Percentiles rank a stretch among this genome's conserved stretches.
phyloP scores from a whole-genome alignment of 2,329 filamentous ascomycete species.

The Orbilia ellipsospora region DNA sequence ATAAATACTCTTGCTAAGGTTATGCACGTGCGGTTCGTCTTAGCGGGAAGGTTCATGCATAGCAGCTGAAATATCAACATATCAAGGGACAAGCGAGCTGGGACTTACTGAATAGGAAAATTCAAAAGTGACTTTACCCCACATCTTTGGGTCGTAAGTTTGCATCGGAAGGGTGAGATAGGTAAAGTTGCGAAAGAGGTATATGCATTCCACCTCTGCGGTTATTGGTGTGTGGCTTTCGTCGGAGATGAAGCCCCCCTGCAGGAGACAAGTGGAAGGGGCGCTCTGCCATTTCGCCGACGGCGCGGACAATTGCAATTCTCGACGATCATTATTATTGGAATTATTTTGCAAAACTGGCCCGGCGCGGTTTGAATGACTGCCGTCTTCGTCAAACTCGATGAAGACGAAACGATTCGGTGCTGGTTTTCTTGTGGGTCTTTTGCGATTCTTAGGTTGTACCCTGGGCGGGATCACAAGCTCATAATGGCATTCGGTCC shows the following conservation, averaged over 20 bases:
- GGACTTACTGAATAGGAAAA: slow-evolving; percentile 21
- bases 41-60: not conserved
- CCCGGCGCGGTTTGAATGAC: not conserved
- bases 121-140: slow-evolving; percentile 41
- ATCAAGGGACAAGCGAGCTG: not conserved
- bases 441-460: slow-evolving; percentile 52
- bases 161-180: slow-evolving; percentile 39
- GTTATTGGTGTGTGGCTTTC: slow-evolving; percentile 7
- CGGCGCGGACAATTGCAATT: too few species aligned
- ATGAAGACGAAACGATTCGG: slow-evolving; percentile 51
- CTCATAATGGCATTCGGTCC: slow-evolving; percentile 48
- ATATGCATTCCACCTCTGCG: slow-evolving; percentile 33
- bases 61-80: not conserved
- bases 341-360: not conserved
- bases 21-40: too few species aligned
- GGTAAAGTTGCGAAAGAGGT: slow-evolving; percentile 42
- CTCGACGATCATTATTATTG: too few species aligned
- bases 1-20: slow-evolving; percentile 26
- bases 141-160: slow-evolving; percentile 13
- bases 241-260: slow-evolving; percentile 11
- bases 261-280: slow-evolving; percentile 41
- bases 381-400: slow-evolving; percentile 29
- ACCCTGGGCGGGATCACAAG: slow-evolving; percentile 39
- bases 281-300: slow-evolving; percentile 42
- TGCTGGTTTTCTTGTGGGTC: slow-evolving; percentile 33